A percentile compares a stretch with the other conserved stretches of the same genome.
phyloP scores from a whole-genome alignment of 192 early-diverging fungal species.

The Spinellus fusiger region DNA sequence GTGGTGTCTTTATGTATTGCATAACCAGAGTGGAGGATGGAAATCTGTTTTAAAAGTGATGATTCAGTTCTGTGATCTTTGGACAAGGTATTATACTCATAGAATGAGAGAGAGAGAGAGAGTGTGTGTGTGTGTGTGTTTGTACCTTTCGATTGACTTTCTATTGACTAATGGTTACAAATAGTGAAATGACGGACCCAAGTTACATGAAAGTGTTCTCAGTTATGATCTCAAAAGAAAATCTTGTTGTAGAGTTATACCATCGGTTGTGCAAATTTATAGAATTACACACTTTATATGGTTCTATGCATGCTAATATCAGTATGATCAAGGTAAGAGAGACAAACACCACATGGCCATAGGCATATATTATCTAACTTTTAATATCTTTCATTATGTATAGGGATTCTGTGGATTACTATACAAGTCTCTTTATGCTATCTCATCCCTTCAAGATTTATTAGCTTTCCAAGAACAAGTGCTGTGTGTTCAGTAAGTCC shows the following conservation, averaged over 20 bases:
- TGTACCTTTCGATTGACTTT: neutral
- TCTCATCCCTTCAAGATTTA: neutral
- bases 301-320: neutral
- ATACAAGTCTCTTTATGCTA: neutral
- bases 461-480: neutral
- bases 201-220: neutral
- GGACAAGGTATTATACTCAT: conserved; percentile 1
- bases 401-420: neutral
- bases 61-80: conserved; percentile 8
- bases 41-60: conserved; percentile 9
- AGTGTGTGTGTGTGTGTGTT: no score
- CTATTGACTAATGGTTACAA: neutral
- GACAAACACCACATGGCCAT: neutral
- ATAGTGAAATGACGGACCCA: neutral
- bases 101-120: neutral
- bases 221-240: neutral
- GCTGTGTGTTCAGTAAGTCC: neutral
- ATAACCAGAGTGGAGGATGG: neutral
- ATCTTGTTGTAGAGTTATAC: neutral
- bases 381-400: neutral
- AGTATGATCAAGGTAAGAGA: conserved; percentile 4
- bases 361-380: neutral
- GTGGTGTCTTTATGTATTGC: neutral
- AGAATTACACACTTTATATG: neutral
- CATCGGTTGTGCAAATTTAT: neutral